Evolutionary conservation across 768 basidiomycete species (phyloP).

Genomic region (Tulasnella sp.): DNA sequence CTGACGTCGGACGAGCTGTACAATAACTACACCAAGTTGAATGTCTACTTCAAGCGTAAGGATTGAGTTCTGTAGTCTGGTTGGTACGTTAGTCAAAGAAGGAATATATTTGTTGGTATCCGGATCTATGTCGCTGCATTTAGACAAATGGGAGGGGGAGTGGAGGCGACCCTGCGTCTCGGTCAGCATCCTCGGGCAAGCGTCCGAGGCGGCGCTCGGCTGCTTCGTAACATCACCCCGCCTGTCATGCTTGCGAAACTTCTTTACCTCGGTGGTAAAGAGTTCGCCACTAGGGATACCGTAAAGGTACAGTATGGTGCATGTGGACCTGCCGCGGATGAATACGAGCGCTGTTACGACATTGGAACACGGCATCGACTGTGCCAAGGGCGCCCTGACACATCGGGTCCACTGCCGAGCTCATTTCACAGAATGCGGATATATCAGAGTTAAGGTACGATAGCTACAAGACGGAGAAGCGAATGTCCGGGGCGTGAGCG

Average conservation of each 20-base stretch:
- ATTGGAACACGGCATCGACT: background rate
- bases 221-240: background rate
- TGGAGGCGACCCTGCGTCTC: background rate
- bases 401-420: background rate
- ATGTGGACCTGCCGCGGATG: too few species aligned
- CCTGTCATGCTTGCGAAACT: background rate
- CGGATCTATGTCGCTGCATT: background rate
- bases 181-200: background rate
- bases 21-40: constrained; percentile 47
- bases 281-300: background rate
- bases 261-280: background rate
- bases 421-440: too few species aligned
- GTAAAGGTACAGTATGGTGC: background rate
- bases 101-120: background rate
- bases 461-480: background rate
- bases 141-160: background rate
- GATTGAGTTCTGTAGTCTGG: background rate
- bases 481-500: too few species aligned
- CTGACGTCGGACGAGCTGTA: constrained; percentile 68
- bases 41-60: constrained; percentile 21
- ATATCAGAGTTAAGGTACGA: too few species aligned
- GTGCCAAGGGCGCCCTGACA: background rate
- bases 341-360: background rate
- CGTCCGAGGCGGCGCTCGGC: background rate
- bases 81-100: background rate